Percentiles rank a stretch among this genome's conserved stretches.
These are phyloP conservation scores for Termitomyces sp. DNA, from an alignment of 768 basidiomycete species.

Conservation along the genomic window DNA sequence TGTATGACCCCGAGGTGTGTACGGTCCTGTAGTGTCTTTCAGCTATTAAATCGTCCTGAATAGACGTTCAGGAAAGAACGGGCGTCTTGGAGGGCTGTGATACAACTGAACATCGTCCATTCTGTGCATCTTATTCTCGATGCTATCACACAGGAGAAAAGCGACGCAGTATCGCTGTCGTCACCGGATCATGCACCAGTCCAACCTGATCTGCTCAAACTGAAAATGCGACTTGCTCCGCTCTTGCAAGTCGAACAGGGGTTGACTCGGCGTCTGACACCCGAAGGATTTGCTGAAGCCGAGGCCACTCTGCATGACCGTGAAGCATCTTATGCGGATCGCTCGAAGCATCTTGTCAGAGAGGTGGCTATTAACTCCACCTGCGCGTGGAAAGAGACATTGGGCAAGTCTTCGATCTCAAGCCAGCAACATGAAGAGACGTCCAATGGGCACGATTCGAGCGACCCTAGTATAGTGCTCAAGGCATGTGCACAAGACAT, in stretches of 20 bases:
- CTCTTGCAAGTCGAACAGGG: constrained; percentile 62
- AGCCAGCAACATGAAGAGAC: constrained; percentile 24
- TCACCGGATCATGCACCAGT: constrained; percentile 32
- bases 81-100: constrained; percentile 63
- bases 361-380: constrained; percentile 57
- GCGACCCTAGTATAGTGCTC: constrained; percentile 58
- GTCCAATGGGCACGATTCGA: constrained; percentile 45
- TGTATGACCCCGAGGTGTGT: constrained; percentile 58
- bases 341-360: constrained; percentile 28
- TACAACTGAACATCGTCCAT: constrained; percentile 70
- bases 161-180: constrained; percentile 6
- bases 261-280: constrained; percentile 57
- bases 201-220: constrained; percentile 45
- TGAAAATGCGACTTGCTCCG: constrained; percentile 60
- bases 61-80: constrained; percentile 60
- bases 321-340: constrained; percentile 24
- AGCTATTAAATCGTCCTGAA: constrained; percentile 1
- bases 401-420: constrained; percentile 33
- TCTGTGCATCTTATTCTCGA: constrained; percentile 65
- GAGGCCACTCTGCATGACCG: constrained; percentile 26
- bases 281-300: constrained; percentile 35
- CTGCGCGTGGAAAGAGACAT: constrained; percentile 48
- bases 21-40: not conserved
- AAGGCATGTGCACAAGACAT: constrained; percentile 64
- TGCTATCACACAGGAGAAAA: constrained; percentile 40